phyloP scores from a whole-genome alignment of 1,139 yeast species.

The Lodderomyces orthopsilosis region DNA sequence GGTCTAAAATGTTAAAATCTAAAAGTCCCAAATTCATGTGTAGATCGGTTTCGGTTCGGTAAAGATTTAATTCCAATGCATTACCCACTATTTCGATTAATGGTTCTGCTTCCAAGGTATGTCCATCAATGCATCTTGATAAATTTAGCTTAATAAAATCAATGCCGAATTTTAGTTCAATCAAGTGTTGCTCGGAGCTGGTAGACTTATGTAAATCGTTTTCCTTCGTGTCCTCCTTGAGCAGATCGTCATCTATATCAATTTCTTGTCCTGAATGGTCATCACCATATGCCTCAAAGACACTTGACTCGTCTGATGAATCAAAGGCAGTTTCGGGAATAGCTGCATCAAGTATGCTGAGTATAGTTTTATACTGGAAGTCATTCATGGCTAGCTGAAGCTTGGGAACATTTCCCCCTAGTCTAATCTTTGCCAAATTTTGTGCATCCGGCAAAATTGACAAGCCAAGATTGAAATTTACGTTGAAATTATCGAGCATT shows the following conservation, averaged over 20 bases:
- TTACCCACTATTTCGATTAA: constrained; percentile 75
- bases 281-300: constrained; percentile 36
- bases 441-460: constrained; percentile 83
- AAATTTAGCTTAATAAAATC: constrained; percentile 62
- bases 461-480: constrained; percentile 71
- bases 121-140: constrained; percentile 63
- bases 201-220: constrained; percentile 8
- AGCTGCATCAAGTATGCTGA: constrained; percentile 70
- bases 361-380: constrained; percentile 81
- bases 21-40: constrained; percentile 61
- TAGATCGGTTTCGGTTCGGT: constrained; percentile 60
- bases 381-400: constrained; percentile 76
- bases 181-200: constrained; percentile 48
- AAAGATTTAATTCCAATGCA: constrained; percentile 56
- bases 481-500: constrained; percentile 72
- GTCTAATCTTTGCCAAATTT: constrained; percentile 66
- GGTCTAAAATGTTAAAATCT: constrained; percentile 71
- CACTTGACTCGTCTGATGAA: constrained; percentile 31
- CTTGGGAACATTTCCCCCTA: constrained; percentile 79
- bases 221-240: constrained; percentile 7
- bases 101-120: constrained; percentile 60
- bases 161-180: constrained; percentile 72
- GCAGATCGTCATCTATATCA: constrained; percentile 19
- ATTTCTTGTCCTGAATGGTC: constrained; percentile 17
- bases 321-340: constrained; percentile 56